Evolutionary conservation across 1,284 basidiomycete species (phyloP), one percentile per base, ranked within the genome.

Genomic region (Farysia itapuensis): DNA sequence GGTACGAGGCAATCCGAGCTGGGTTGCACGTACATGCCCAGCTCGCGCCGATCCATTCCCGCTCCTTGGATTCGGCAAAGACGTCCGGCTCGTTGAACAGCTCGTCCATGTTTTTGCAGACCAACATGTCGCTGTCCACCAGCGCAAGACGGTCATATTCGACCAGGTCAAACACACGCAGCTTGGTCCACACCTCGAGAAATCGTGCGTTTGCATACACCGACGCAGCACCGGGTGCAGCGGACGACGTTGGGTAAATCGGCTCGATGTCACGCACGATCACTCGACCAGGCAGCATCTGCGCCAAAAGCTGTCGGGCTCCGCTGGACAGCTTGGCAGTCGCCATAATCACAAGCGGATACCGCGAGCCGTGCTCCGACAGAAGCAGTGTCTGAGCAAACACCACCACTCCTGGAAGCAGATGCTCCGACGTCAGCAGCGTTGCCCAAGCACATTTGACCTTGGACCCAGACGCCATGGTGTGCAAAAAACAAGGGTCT

Each of bases 21-120:
- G 93, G 93, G 74, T 97, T 97, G 80, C 93, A 97, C 1, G 91
- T 86, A 73, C 93, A 97, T 7, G 85, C 92, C 60, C 93, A 92
- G 0, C 81, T 82, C 0, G 90, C 90, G 3, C 88, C 90, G 48
- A 97, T 92, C 28, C 68, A 66, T 5, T 82, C 83, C 2, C 91
- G 78, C 9, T 84, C 81, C 21, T 89, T 67, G n/a, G 37, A 40
- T 18, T 50, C 16, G 39, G 33, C 13, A 58, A 52, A 38, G 13
- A 39, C 38, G 24, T 38, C 18, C 85, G 81, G 21, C 24, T 57
- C 33, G 5, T 11, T 2, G 80, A 96, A 85, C 38, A 97, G 80
- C 56, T 94, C 91, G 77, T 97, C 94, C 88, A 97, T 94, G 57
- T 89, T 89, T 35, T 80, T 82, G 73, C 83, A 79, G 18, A 95